Evolutionary conservation across 2,329 filamentous ascomycete genomes (phyloP).

Genomic region (Ustilaginoidea virens): DNA sequence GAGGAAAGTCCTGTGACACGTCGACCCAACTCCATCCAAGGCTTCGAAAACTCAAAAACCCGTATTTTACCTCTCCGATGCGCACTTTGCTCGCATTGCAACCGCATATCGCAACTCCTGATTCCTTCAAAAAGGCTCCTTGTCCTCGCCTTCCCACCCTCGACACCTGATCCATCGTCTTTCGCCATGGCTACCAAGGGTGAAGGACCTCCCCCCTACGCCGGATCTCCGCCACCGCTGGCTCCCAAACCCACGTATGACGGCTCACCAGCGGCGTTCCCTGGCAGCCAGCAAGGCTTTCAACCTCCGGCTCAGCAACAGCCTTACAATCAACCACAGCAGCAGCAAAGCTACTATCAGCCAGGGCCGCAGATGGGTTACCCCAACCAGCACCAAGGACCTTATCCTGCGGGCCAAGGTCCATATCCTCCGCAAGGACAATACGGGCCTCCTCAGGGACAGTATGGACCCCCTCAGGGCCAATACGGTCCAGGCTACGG

Average conservation of each 20-base stretch:
- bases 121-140: background rate
- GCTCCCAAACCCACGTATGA: conserved; percentile 29
- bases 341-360: conserved; percentile 23
- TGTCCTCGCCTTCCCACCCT: background rate
- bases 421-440: conserved; percentile 17
- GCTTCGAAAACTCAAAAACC: no score
- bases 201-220: conserved; percentile 35
- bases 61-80: conserved; percentile 4
- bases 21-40: no score
- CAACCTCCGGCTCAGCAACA: conserved; percentile 8
- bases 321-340: conserved; percentile 13
- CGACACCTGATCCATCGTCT: background rate
- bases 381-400: conserved; percentile 22
- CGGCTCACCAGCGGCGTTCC: conserved; percentile 9
- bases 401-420: conserved; percentile 18
- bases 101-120: background rate
- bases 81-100: background rate
- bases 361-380: conserved; percentile 28
- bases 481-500: conserved; percentile 16
- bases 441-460: conserved; percentile 18
- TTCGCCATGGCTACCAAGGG: conserved; percentile 27
- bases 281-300: conserved; percentile 10
- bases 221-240: conserved; percentile 15
- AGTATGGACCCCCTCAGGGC: conserved; percentile 19
- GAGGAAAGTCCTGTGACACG: no score